phyloP scores from a whole-genome alignment of 257 asterid species.

The Solanum boliviense region DNA sequence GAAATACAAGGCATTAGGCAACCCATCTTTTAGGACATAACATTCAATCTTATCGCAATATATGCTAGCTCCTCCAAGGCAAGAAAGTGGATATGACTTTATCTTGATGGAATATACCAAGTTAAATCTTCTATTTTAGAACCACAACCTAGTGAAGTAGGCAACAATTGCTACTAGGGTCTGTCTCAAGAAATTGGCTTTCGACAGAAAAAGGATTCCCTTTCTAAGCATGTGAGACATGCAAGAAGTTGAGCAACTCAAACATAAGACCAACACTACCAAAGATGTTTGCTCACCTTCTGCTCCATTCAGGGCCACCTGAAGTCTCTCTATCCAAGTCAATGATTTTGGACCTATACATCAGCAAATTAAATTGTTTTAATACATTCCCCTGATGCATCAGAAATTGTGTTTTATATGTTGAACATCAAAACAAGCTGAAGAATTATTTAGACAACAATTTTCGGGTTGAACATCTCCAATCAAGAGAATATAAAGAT shows the following conservation, averaged over 20 bases:
- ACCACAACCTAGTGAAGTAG: neutral
- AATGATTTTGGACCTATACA: slow-evolving; percentile 7
- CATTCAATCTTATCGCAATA: neutral
- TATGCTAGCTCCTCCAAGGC: neutral
- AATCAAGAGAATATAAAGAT: neutral
- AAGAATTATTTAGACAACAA: neutral
- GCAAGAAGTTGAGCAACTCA: neutral
- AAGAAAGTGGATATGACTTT: neutral
- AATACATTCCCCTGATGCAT: neutral
- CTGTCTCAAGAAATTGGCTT: neutral
- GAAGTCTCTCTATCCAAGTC: slow-evolving; percentile 32
- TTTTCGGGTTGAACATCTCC: neutral
- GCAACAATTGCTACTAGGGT: neutral
- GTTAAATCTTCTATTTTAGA: neutral
- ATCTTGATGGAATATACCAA: neutral
- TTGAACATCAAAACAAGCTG: neutral
- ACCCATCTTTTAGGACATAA: neutral
- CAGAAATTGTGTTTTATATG: neutral
- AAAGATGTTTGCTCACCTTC: slow-evolving; percentile 19
- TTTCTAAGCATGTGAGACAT: neutral
- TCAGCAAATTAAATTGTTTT: neutral
- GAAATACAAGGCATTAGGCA: neutral
- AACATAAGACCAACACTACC: neutral
- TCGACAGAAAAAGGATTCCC: neutral
- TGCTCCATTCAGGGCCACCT: slow-evolving; percentile 23